Evolutionary conservation across 2,329 filamentous ascomycete genomes (phyloP).

Genomic region (Fusarium caatingaense): DNA sequence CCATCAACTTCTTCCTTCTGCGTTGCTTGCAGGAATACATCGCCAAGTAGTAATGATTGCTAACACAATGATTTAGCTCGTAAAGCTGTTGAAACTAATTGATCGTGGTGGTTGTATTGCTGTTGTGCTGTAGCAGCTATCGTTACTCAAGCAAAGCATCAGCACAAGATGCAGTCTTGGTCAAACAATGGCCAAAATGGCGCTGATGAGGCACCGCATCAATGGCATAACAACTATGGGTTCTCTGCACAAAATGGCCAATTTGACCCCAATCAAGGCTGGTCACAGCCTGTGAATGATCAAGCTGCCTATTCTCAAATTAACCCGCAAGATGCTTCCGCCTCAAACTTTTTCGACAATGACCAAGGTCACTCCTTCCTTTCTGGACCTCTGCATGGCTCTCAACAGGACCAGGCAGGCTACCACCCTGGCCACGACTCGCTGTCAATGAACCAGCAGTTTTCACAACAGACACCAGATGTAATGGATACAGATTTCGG

Average conservation of each 20-base stretch:
- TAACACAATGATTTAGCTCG: constrained; percentile 49
- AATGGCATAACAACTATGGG: constrained; percentile 52
- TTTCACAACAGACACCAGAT: constrained; percentile 50
- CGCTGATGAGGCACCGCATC: constrained; percentile 49
- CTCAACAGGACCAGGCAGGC: constrained; percentile 44
- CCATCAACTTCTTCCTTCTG: constrained; percentile 24
- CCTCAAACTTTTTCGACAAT: constrained; percentile 52
- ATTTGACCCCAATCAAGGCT: constrained; percentile 54
- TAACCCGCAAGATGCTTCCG: constrained; percentile 47
- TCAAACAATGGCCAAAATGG: constrained; percentile 52
- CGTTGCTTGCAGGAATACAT: constrained; percentile 19
- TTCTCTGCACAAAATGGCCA: constrained; percentile 51
- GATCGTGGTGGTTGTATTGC: constrained; percentile 36
- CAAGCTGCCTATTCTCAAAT: constrained; percentile 51
- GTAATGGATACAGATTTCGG: constrained; percentile 53
- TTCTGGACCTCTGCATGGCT: constrained; percentile 45
- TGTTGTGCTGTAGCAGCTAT: constrained; percentile 39
- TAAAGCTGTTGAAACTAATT: constrained; percentile 42
- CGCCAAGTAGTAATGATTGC: constrained; percentile 44
- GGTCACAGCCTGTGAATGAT: constrained; percentile 52
- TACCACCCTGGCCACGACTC: constrained; percentile 50
- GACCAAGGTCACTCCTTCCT: constrained; percentile 51
- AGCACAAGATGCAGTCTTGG: constrained; percentile 56
- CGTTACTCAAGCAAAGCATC: constrained; percentile 36
- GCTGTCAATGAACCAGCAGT: constrained; percentile 51